phyloP scores from a whole-genome alignment of 306 rosid genomes.

The Citrullus mucosospermus region DNA sequence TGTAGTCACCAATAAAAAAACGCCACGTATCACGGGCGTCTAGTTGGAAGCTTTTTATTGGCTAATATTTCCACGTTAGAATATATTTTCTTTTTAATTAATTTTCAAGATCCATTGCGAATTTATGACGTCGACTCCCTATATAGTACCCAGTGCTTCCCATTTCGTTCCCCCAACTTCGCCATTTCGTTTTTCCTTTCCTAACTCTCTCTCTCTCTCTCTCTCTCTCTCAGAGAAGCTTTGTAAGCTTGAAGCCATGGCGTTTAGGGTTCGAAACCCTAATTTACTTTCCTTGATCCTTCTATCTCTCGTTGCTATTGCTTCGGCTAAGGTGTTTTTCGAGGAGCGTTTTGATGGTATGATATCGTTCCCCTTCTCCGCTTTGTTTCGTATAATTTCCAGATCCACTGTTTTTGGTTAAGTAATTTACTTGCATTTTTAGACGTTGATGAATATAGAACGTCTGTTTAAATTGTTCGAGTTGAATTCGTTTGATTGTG shows the following conservation, averaged over 20 bases:
- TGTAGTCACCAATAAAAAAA: not conserved
- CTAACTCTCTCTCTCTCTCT: not conserved
- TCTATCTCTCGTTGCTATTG: slow-evolving; percentile 41
- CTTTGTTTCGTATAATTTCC: not conserved
- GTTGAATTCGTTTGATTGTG: not conserved
- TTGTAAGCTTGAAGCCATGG: slow-evolving; percentile 34
- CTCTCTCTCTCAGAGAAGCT: not conserved
- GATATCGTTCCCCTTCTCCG: not conserved
- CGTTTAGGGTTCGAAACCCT: slow-evolving; percentile 63
- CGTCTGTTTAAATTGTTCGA: not conserved
- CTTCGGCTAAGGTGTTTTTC: slow-evolving; percentile 78
- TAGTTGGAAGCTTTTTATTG: not conserved
- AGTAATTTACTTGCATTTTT: slow-evolving; percentile 12
- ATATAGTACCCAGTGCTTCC: not conserved
- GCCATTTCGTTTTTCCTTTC: not conserved
- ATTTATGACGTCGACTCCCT: not conserved
- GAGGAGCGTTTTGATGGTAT: slow-evolving; percentile 93
- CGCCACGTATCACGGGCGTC: not conserved
- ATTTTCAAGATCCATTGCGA: not conserved
- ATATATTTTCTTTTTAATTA: not conserved
- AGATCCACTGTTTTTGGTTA: not conserved
- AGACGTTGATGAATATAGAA: not conserved
- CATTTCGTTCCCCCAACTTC: not conserved
- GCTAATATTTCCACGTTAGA: not conserved
- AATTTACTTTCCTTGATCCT: slow-evolving; percentile 39